Percentiles rank a stretch among this genome's conserved stretches.
Evolutionary conservation across 2,329 filamentous ascomycete genomes (phyloP).

Genomic region (Paracorniculantispora psalliotae): DNA sequence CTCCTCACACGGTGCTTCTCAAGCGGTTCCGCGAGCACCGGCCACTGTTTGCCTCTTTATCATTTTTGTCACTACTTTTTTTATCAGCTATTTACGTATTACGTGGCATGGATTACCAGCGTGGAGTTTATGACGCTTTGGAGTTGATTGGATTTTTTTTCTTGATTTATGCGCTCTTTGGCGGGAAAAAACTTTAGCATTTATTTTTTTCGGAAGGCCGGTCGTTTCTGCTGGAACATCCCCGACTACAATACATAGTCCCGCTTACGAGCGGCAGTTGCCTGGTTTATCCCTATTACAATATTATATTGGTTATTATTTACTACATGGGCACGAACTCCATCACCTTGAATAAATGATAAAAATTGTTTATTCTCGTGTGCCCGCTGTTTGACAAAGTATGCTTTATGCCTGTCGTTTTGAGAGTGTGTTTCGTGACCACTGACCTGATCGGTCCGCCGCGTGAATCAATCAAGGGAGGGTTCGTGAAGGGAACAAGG

Average conservation of each 20-base stretch:
- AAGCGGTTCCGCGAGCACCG: slow-evolving; percentile 1
- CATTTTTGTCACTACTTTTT: background rate
- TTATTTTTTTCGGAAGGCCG: background rate
- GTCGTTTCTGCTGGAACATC: background rate
- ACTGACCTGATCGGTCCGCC: background rate
- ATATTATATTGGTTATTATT: slow-evolving; percentile 2
- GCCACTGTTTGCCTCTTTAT: slow-evolving; percentile 14
- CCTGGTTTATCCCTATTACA: background rate
- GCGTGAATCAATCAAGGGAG: background rate
- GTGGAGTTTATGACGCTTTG: slow-evolving; percentile 12
- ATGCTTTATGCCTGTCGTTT: background rate
- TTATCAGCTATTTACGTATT: slow-evolving; percentile 4
- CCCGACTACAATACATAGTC: background rate
- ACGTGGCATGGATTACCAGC: slow-evolving; percentile 8
- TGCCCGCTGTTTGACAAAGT: background rate
- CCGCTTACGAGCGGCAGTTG: background rate
- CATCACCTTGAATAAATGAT: background rate
- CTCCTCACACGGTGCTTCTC: background rate
- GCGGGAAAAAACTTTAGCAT: background rate
- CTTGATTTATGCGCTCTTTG: background rate
- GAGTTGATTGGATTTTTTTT: slow-evolving; percentile 2
- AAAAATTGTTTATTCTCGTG: background rate
- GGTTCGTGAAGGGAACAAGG: background rate
- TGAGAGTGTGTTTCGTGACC: background rate
- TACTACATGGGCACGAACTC: background rate